Evolutionary conservation across 768 basidiomycete genomes (phyloP), one percentile per base, ranked within the genome.

Genomic region (Auriscalpium orientale): DNA sequence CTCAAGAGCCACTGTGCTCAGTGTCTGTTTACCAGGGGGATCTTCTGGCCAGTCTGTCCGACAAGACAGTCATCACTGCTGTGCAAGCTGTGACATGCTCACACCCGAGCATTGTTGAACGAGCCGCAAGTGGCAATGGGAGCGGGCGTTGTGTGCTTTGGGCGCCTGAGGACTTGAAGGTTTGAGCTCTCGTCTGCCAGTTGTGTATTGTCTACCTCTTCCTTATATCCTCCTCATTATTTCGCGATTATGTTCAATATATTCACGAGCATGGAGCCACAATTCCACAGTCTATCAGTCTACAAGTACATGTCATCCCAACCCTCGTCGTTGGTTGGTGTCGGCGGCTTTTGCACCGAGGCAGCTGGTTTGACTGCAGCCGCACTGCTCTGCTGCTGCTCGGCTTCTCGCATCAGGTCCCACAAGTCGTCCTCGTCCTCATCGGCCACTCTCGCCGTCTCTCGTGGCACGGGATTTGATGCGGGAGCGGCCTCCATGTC

Each of bases 31-130:
- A 20, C n/a, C 49, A 89, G 83, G 91, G 91, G 13, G 85, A 91
- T 57, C 74, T 83, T 15, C 67, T 93, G 35, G 79, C 84, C 4
- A 78, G 76, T 57, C 70, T 93, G 9, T 69, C 79, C 13, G 87
- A 90, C 67, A 72, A 69, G 45, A 63, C 68, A 58, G 91, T 87
- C 60, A 84, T 92, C 57, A 81, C 86, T 20, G 90, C 91, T 1
- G 85, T 86, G 4, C 91, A 91, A 69, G 89, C 91, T n/a, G 91
- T 92, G n/a, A 89, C 91, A 8, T 88, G 85, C 62, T 89, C 87
- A 13, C 91, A 92, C 67, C 90, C 91, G 0, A 84, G 66, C 54
- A 70, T 89, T 20, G 75, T 89, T 2, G 89, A 88, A 63, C 79
- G 91, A 28, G 85, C 77, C 21, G 90, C 78, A 4, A 89, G 80